Evolutionary conservation across 108 stramenopile species (phyloP).

Genomic region (Stephanodiscus minutulus): DNA sequence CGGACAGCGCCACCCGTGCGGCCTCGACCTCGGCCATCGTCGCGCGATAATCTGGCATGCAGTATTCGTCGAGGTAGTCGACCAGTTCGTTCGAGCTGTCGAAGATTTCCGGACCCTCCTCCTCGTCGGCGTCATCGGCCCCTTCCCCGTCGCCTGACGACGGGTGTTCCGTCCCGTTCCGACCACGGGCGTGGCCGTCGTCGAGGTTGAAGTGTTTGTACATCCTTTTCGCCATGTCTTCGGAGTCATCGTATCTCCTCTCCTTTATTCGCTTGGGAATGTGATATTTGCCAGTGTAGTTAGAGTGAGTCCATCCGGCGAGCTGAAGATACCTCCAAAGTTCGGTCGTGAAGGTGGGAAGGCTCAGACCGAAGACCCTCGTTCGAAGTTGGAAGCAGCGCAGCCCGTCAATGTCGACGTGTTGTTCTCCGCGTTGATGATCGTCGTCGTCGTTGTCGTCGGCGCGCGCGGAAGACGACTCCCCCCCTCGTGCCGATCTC

Average conservation of each 20-base stretch:
- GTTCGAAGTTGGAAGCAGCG: conserved; percentile 40
- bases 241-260: background rate
- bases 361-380: conserved; percentile 34
- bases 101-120: conserved; percentile 43
- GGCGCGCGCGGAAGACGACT: background rate
- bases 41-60: conserved; percentile 29
- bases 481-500: background rate
- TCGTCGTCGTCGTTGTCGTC: background rate
- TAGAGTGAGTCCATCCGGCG: conserved; percentile 42
- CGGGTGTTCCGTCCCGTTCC: background rate
- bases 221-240: conserved; percentile 7
- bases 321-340: conserved; percentile 45
- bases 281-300: conserved; percentile 24
- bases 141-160: background rate
- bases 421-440: background rate
- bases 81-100: conserved; percentile 29
- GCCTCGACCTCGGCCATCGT: conserved; percentile 20
- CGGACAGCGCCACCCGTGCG: conserved; percentile 6
- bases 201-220: conserved; percentile 6
- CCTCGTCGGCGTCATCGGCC: conserved; percentile 12
- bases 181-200: background rate
- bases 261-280: conserved; percentile 21
- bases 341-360: conserved; percentile 27
- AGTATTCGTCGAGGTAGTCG: conserved; percentile 44
- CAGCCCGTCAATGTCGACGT: conserved; percentile 24